Base-by-base conservation (phyloP, 1,284 basidiomycete genomes). In the Cutaneotrichosporon dermatis region DNA sequence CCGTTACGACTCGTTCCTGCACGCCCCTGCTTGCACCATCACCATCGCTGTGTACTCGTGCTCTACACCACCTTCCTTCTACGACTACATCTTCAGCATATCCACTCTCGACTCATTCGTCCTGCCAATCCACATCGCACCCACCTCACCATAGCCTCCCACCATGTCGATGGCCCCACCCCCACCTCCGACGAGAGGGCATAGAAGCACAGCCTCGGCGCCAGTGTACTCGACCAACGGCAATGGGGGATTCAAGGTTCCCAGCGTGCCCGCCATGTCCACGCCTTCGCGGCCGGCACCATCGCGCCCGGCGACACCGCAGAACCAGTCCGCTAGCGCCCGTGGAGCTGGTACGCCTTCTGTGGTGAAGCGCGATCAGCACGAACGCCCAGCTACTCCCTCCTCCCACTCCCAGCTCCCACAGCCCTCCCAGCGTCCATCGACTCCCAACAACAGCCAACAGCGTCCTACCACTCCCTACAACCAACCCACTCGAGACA, bases 131-230 rank as follows among this genome's bases (percentile, higher is more conserved):
- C 25, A 25, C 25, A 25, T 25, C 25, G 25, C 25, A 25, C 3
- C 3, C 25, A 25, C 25, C 25, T n/a, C 25, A 25, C 25, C 25
- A 25, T 25, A 25, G 25, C 25, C 25, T 25, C 25, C 41, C 35
- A 25, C 35, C 43, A 54, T 54, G 53, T 54, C 53, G 42, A 54
- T 54, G 53, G 35, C 43, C 25, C 25, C 25, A 41, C 43, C 52
- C 2, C 50, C 50, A 3, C 37, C 50, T 15, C n/a, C 50, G 39
- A 37, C 50, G 10, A 40, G 9, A 7, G 8, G 50, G 6, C 50
- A 51, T 25, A 35, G 50, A 36, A 33, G 37, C 16, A 25, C 50
- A 39, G 50, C 50, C 16, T 51, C 50, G 16, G 50, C 16, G 10
- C 50, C 46, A 4, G 13, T n/a, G 13, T 49, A 13, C 3, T 6